These are phyloP conservation scores for Isatis lusitanica DNA, from an alignment of 441 rosid species.

Conservation along the genomic window DNA sequence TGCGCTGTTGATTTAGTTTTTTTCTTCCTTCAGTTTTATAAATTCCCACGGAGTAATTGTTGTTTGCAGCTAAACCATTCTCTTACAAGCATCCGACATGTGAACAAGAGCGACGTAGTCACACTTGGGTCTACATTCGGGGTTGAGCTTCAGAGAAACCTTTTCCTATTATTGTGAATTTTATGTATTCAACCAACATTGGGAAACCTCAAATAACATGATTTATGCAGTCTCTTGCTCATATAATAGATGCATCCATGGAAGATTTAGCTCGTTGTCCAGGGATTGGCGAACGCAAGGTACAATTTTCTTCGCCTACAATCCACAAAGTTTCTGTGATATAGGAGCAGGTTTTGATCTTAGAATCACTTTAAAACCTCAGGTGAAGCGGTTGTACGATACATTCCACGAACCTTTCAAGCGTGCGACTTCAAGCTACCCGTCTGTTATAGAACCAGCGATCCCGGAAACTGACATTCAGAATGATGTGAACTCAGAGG, in stretches of 20 bases:
- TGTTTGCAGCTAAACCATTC: constrained; percentile 69
- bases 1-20: not conserved
- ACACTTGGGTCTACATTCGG: constrained; percentile 96
- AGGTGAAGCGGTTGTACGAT: constrained; percentile 89
- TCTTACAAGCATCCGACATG: constrained; percentile 78
- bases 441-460: constrained; percentile 48
- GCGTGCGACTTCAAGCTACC: constrained; percentile 55
- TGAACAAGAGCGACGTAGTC: constrained; percentile 94
- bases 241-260: constrained; percentile 93
- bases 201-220: constrained; percentile 5
- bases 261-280: constrained; percentile 96
- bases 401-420: constrained; percentile 97
- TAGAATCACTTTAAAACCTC: constrained; percentile 8
- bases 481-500: constrained; percentile 45
- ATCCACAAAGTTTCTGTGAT: not conserved
- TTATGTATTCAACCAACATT: not conserved
- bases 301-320: constrained; percentile 11
- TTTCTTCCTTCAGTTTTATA: not conserved
- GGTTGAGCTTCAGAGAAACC: constrained; percentile 43
- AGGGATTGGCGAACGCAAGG: constrained; percentile 97
- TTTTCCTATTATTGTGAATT: not conserved
- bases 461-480: constrained; percentile 42
- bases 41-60: not conserved
- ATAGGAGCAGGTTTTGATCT: not conserved
- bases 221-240: constrained; percentile 74